Evolutionary conservation across 1,284 basidiomycete genomes (phyloP), one percentile per base, ranked within the genome.

Genomic region (Ustilago tritici): DNA sequence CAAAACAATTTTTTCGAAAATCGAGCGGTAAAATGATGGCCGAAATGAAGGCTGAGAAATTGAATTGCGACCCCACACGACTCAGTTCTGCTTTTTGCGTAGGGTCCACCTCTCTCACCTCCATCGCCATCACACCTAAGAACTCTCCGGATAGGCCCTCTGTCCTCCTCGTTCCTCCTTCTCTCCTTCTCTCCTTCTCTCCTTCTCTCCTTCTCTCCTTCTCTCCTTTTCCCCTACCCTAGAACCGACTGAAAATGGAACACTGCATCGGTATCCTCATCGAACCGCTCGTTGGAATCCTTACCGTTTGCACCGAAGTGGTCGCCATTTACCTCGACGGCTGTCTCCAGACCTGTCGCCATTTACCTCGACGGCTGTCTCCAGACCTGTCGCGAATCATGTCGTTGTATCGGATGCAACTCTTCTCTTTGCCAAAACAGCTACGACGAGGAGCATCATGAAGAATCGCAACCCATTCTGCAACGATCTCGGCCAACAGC

Each of bases 311-410:
- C 52, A 68, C 70, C 61, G 70, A 73, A 23, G 70, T 73, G 7
- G 58, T 54, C 28, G 70, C 57, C 57, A 73, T 73, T 50, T 73
- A 61, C 47, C 38, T 73, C 41, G 70, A 73, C 47, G 70, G 70
- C 9, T 73, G 70, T 46, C 70, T 73, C 12, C 70, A 73, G 17
- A 73, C 70, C 32, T 73, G 70, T 34, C 70, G 70, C 36, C 57
- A 73, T 73, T 50, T 73, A 61, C 47, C 38, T 73, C 41, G 70
- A 73, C 47, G 70, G 70, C 9, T 73, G 70, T 46, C 70, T 73
- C 12, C 70, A 73, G 17, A 73, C 70, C 32, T 73, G 70, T 34
- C 70, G 70, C 36, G 70, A 73, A 41, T 73, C 70, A 19, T 73
- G 52, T 47, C 70, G 61, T 14, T 73, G 70, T 41, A 68, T 68